phyloP scores from a whole-genome alignment of 1,284 basidiomycete species.

The Cystobasidium slooffiae region DNA sequence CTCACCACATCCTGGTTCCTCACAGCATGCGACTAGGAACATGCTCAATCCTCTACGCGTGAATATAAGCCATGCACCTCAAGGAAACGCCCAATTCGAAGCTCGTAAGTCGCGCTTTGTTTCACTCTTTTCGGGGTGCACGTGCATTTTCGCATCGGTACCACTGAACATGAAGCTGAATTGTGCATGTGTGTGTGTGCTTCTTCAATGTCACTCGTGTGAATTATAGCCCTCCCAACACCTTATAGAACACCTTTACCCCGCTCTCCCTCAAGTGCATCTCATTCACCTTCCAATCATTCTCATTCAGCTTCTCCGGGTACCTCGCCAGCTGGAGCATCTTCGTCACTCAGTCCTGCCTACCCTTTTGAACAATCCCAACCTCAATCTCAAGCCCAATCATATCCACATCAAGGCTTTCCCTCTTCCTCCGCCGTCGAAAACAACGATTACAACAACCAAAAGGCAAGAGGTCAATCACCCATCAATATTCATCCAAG shows the following conservation, averaged over 20 bases:
- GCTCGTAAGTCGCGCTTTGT: conserved; percentile 15
- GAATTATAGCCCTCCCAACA: conserved; percentile 13
- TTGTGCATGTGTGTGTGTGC: no score
- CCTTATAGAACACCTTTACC: conserved; percentile 23
- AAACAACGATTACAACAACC: background rate
- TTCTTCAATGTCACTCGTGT: no score
- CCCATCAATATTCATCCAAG: background rate
- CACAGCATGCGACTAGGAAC: background rate
- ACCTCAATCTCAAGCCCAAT: background rate
- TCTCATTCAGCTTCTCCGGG: conserved; percentile 7
- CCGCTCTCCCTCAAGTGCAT: conserved; percentile 11
- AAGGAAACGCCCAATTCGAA: conserved; percentile 1
- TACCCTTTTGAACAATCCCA: conserved; percentile 19
- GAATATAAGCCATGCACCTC: conserved; percentile 8
- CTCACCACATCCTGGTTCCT: background rate
- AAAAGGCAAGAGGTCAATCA: background rate
- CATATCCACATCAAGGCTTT: background rate
- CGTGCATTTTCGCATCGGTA: no score
- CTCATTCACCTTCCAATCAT: conserved; percentile 5
- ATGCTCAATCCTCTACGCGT: conserved; percentile 10
- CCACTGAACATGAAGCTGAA: no score
- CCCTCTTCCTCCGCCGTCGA: background rate
- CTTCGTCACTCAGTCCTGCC: background rate
- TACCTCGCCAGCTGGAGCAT: conserved; percentile 7
- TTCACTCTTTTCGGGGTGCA: background rate